Conservation (phyloP, 257 asterid genomes). For the Przewalskia tangutica region DNA sequence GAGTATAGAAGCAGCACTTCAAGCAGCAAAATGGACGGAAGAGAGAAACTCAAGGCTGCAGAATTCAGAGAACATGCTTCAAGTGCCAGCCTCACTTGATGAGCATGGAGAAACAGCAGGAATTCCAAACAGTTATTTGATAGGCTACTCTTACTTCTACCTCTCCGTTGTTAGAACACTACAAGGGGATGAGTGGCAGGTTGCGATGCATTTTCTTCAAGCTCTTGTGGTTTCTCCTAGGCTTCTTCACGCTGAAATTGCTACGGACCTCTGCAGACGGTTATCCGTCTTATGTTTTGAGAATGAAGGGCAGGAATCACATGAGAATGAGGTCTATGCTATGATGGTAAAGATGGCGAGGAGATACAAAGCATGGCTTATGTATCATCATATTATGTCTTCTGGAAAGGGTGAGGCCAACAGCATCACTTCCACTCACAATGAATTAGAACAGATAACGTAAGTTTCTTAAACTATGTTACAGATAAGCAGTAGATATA, state of each 20-base stretch:
- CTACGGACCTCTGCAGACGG: constrained; percentile 41
- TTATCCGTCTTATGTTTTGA: constrained; percentile 23
- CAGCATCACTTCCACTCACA: constrained; percentile 9
- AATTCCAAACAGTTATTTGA: constrained; percentile 34
- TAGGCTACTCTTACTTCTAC: constrained; percentile 58
- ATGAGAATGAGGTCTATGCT: constrained; percentile 24
- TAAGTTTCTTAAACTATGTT: constrained; percentile 16
- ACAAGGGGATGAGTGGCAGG: constrained; percentile 55
- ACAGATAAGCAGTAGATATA: not conserved
- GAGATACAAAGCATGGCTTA: constrained; percentile 70
- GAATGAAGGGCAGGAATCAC: constrained; percentile 7
- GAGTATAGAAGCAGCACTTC: constrained; percentile 34
- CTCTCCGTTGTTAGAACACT: constrained; percentile 40
- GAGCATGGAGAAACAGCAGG: constrained; percentile 55
- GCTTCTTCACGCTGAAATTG: constrained; percentile 41
- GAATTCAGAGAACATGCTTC: constrained; percentile 70
- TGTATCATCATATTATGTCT: constrained; percentile 76
- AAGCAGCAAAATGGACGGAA: constrained; percentile 17
- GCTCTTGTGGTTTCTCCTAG: constrained; percentile 54
- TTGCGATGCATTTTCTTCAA: constrained; percentile 70
- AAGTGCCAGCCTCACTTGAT: constrained; percentile 70
- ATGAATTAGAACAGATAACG: constrained; percentile 14
- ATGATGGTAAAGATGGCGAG: constrained; percentile 50
- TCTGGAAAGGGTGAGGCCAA: constrained; percentile 13
- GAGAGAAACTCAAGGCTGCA: constrained; percentile 30